Evolutionary conservation across 1,284 basidiomycete species (phyloP).

Genomic region (Cutaneotrichosporon sp.): DNA sequence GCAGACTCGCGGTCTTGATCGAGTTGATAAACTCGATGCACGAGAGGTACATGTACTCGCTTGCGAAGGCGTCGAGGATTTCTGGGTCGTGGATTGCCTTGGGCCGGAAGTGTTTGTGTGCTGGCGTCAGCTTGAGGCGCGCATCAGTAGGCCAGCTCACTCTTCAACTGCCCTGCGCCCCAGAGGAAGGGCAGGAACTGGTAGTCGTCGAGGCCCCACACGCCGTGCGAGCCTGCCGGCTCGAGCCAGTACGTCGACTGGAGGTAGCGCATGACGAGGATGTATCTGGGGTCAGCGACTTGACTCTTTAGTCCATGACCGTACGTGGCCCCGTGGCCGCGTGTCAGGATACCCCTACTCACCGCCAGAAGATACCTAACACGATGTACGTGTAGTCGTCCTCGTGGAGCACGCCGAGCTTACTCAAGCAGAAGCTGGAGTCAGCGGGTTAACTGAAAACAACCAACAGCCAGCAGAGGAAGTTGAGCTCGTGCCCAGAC

Average conservation of each 20-base stretch:
- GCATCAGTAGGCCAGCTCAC: slow-evolving; percentile 48
- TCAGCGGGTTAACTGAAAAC: slow-evolving; percentile 2
- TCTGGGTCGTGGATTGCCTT: slow-evolving; percentile 92
- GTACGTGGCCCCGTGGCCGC: too few species aligned
- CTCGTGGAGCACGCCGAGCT: slow-evolving; percentile 65
- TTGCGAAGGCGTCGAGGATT: slow-evolving; percentile 84
- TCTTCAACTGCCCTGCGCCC: slow-evolving; percentile 71
- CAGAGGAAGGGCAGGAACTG: slow-evolving; percentile 94
- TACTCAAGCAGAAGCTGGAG: slow-evolving; percentile 73
- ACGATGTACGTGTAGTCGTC: slow-evolving; percentile 77
- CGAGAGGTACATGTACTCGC: slow-evolving; percentile 95
- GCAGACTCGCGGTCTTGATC: slow-evolving; percentile 89
- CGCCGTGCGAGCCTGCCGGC: slow-evolving; percentile 95
- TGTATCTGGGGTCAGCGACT: slow-evolving; percentile 63
- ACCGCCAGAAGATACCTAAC: slow-evolving; percentile 87
- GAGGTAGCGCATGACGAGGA: slow-evolving; percentile 82
- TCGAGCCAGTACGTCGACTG: slow-evolving; percentile 97
- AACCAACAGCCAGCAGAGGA: slow-evolving; percentile 90
- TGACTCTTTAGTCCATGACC: too few species aligned
- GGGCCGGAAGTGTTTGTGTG: slow-evolving; percentile 85
- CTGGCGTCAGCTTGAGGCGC: slow-evolving; percentile 51
- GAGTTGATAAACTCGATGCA: slow-evolving; percentile 97
- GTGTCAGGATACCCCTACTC: slow-evolving; percentile 17
- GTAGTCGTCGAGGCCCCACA: slow-evolving; percentile 98
- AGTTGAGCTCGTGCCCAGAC: slow-evolving; percentile 98